Evolutionary conservation across 1,284 basidiomycete genomes (phyloP), one percentile per base, ranked within the genome.

Genomic region (Boletellus dicymbophilus): DNA sequence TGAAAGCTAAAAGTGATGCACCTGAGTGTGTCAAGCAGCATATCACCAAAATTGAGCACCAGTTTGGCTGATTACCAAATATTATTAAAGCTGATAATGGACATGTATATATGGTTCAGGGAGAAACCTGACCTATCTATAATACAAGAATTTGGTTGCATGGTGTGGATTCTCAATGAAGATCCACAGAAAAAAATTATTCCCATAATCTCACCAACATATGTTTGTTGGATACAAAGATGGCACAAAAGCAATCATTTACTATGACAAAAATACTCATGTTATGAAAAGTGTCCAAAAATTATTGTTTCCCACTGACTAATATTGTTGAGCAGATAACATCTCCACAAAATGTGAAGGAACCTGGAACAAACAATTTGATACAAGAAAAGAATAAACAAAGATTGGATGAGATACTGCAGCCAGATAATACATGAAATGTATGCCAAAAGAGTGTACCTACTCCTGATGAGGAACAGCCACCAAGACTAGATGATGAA

Each of bases 31-130:
- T 54, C 0, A 39, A 47, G 25, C 20, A 39, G 3, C 47, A 53
- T 10, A 2, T 53, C 0, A 1, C 34, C 1, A 13, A 36, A 1
- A 18, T 53, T 3, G 40, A 53, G 16, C 5, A n/a, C 0, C 46
- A 48, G 4, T 25, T 13, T 0, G 3, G 13, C 8, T 4, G 1
- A 0, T 1, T 15, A 1, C 48, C 45, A 0, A 47, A 50, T 21
- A 16, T 6, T 0, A 18, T 53, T 0, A 2, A 25, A 1, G 27
- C 38, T 0, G 44, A 58, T 28, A 57, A 57, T 18, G 42, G 56
- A 0, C 23, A 20, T 0, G 47, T 57, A 42, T 58, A 58, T n/a
- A 18, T 54, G 54, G 52, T 21, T n/a, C 1, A 25, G 44, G 2
- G 13, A 21, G 10, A 11, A 26, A n/a, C 51, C 51, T 0, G 43